Evolutionary conservation across 805 yeast species (phyloP).

Genomic region (Diddensiella santjacobensis): DNA sequence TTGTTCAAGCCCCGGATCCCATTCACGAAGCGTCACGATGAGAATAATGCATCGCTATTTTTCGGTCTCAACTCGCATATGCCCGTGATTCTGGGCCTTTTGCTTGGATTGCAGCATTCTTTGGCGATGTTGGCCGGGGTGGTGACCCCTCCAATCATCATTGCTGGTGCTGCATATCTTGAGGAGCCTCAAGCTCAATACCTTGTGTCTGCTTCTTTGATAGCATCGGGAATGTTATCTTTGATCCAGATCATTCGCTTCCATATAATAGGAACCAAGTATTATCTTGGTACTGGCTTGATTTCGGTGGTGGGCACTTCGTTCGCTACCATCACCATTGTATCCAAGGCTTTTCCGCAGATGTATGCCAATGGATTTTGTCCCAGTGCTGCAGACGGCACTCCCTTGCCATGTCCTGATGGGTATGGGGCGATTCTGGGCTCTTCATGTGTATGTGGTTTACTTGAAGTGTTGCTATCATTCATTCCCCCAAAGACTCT

Average conservation of each 20-base stretch:
- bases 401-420: conserved; percentile 71
- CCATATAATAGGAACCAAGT: conserved; percentile 67
- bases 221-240: conserved; percentile 68
- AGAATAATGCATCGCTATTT: conserved; percentile 59
- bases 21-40: conserved; percentile 46
- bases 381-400: conserved; percentile 60
- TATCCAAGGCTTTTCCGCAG: conserved; percentile 67
- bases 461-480: conserved; percentile 67
- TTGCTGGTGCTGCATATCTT: conserved; percentile 61
- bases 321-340: conserved; percentile 82
- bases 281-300: conserved; percentile 82
- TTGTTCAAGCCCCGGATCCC: conserved; percentile 81
- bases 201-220: conserved; percentile 67
- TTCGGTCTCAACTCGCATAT: conserved; percentile 75
- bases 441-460: conserved; percentile 72
- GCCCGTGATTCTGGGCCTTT: conserved; percentile 72
- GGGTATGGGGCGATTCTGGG: conserved; percentile 88
- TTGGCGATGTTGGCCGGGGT: conserved; percentile 91
- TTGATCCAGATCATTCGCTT: conserved; percentile 75
- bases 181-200: conserved; percentile 49
- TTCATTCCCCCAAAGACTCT: conserved; percentile 71
- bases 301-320: conserved; percentile 89
- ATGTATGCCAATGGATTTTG: conserved; percentile 75
- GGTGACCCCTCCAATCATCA: conserved; percentile 76
- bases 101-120: conserved; percentile 84